Evolutionary conservation across 1,139 yeast species (phyloP), one percentile per base, ranked within the genome.

Genomic region (Sugiyamaella castrensis): DNA sequence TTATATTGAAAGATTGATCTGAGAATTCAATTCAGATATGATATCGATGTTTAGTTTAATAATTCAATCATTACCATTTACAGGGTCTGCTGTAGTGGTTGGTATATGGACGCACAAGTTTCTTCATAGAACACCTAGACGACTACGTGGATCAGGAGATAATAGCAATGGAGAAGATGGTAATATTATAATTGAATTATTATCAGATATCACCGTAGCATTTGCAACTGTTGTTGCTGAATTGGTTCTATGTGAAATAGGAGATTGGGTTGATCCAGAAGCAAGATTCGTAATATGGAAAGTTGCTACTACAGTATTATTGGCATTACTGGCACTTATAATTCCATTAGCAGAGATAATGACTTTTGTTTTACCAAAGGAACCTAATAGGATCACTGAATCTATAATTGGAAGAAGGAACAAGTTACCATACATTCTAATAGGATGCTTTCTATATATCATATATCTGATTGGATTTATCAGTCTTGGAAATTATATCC

Each of bases 221-320:
- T 46, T 56, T 36, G 54, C 66, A 1, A 49, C 57, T 10, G 59
- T 66, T 15, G 56, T 70, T 11, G 66, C 68, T 30, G 66, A 66
- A 54, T 64, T 71, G 31, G 73, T 70, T 7, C 57, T 71, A 35
- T 71, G 74, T 53, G 75, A 71, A 51, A 68, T 71, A 13, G 60
- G 66, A 42, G 66, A 66, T 51, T 62, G 70, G 65, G 57, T 66
- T 12, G 53, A 57, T 31, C 54, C 63, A 9, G 55, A 50, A 10
- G 54, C 61, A 8, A 57, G 72, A 9, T 53, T 56, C 6, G 27
- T 55, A 7, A 61, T 69, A 13, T 72, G 76, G 76, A 57, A 57
- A 36, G 40, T 59, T 29, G 52, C 64, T n/a, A 67, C 70, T 1
- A 54, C 61, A 2, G 47, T 54, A 6, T 55, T 71, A 32, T 53